phyloP scores from a whole-genome alignment of 495 filamentous ascomycete species.

The Articulospora tetracladia region DNA sequence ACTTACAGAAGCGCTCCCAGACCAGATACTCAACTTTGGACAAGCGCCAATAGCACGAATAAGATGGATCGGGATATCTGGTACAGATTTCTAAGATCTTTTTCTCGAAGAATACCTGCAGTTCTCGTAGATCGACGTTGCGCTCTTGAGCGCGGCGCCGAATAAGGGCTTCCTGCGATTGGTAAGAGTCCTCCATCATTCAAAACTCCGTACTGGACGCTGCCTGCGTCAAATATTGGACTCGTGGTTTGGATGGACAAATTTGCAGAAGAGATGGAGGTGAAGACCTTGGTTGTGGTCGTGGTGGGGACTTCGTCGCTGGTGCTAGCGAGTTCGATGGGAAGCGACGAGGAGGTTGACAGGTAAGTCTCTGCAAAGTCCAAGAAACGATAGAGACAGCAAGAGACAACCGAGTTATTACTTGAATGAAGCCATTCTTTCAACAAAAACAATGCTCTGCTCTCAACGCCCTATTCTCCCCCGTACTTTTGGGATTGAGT shows the following conservation, averaged over 20 bases:
- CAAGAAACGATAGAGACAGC: not conserved
- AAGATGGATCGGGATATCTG: not conserved
- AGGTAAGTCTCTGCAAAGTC: too few relatives aligned
- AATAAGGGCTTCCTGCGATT: not conserved
- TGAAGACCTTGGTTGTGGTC: not conserved
- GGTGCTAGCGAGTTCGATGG: not conserved
- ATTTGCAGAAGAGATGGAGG: not conserved
- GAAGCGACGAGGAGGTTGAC: not conserved
- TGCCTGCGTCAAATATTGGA: too few relatives aligned
- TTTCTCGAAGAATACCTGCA: not conserved
- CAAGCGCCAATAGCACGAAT: not conserved
- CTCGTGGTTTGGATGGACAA: too few relatives aligned
- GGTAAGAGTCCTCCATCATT: not conserved
- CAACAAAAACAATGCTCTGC: too few relatives aligned
- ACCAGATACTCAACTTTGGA: not conserved
- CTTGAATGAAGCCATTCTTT: too few relatives aligned
- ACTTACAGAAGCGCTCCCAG: conserved; percentile 10
- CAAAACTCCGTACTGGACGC: not conserved
- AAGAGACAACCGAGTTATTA: too few relatives aligned
- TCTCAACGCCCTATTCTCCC: not conserved
- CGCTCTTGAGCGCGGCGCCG: not conserved
- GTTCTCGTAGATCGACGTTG: not conserved
- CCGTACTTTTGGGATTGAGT: not conserved
- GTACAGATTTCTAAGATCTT: not conserved
- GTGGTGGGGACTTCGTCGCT: not conserved